Evolutionary conservation across 257 asterid genomes (phyloP).

Genomic region (Coffea eugenioides): DNA sequence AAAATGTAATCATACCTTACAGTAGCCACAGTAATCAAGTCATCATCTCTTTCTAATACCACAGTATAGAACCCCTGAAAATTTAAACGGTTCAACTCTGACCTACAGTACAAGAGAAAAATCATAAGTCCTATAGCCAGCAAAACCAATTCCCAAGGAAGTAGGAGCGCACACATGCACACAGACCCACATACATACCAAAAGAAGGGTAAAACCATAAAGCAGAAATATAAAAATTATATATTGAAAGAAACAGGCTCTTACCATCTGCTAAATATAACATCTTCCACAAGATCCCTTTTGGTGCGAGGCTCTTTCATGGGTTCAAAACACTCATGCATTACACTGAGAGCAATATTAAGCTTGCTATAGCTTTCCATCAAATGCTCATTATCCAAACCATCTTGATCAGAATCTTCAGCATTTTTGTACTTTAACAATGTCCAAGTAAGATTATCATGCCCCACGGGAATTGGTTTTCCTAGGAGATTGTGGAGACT

Average conservation of each 20-base stretch:
- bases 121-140: not conserved
- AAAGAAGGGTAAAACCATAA: not conserved
- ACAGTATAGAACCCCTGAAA: conserved; percentile 84
- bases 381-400: conserved; percentile 34
- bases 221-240: not conserved
- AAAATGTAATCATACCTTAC: conserved; percentile 55
- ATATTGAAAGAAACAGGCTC: conserved; percentile 8
- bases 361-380: conserved; percentile 65
- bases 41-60: conserved; percentile 68
- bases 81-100: conserved; percentile 71
- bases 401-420: conserved; percentile 29
- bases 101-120: conserved; percentile 43
- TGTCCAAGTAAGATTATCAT: conserved; percentile 63
- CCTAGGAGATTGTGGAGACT: conserved; percentile 56
- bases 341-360: conserved; percentile 66
- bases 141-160: not conserved
- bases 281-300: conserved; percentile 83
- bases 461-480: conserved; percentile 53
- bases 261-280: conserved; percentile 76
- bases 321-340: conserved; percentile 92
- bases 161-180: not conserved
- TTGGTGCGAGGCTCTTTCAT: conserved; percentile 64
- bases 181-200: not conserved
- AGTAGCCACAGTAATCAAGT: conserved; percentile 66
- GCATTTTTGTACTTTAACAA: conserved; percentile 50